Percentiles rank a stretch among this genome's conserved stretches.
These are phyloP conservation scores for Neurospora africana DNA, from an alignment of 495 filamentous ascomycete species.

Conservation along the genomic window DNA sequence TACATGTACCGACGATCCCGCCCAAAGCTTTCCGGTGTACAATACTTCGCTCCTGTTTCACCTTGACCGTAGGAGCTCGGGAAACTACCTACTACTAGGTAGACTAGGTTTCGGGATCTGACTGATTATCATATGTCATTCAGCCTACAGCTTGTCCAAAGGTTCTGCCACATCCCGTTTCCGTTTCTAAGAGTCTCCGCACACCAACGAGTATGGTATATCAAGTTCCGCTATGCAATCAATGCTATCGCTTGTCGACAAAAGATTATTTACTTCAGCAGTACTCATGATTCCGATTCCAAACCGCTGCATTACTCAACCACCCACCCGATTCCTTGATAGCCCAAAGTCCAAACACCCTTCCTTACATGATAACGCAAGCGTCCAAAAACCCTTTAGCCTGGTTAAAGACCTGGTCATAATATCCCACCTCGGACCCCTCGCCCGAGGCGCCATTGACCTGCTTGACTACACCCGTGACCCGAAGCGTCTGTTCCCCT, in stretches of 20 bases:
- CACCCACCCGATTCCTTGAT: not conserved
- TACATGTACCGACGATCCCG: not conserved
- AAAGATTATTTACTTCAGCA: not conserved
- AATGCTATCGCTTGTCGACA: not conserved
- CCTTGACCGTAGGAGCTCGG: not conserved
- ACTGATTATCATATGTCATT: too few relatives aligned
- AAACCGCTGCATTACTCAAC: not conserved
- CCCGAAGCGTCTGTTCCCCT: slow-evolving; percentile 69
- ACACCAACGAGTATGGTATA: not conserved
- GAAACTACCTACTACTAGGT: too few relatives aligned
- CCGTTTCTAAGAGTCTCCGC: not conserved
- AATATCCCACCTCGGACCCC: slow-evolving; percentile 30
- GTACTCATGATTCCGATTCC: not conserved
- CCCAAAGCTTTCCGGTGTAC: not conserved
- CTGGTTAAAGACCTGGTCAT: slow-evolving; percentile 34
- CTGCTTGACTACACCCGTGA: slow-evolving; percentile 57
- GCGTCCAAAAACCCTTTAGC: slow-evolving; percentile 20
- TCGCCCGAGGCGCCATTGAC: slow-evolving; percentile 25
- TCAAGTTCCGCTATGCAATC: not conserved
- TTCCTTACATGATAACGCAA: slow-evolving; percentile 33
- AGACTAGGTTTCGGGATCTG: not conserved
- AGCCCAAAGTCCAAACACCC: not conserved
- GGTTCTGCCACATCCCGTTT: not conserved
- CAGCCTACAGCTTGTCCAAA: too few relatives aligned
- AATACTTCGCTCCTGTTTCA: not conserved